Evolutionary conservation across 371 early-diverging fungal species (phyloP).

Genomic region (Apophysomyces variabilis): DNA sequence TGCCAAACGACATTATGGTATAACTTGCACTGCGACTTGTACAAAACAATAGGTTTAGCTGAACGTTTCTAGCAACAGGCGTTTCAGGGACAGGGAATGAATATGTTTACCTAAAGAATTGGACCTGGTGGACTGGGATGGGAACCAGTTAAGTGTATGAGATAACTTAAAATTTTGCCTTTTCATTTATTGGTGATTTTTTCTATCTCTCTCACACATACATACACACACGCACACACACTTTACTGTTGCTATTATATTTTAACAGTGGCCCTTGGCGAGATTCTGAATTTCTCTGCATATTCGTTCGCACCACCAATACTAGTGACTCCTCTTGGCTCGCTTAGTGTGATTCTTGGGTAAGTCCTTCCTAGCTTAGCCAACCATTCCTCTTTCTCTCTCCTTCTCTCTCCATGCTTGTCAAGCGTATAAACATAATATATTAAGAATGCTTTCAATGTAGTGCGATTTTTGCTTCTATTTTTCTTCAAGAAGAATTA

Average conservation of each 20-base stretch:
- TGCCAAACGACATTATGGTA: constrained; percentile 23
- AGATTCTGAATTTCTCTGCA: constrained; percentile 90
- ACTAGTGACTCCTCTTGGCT: constrained; percentile 90
- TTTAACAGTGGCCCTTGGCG: constrained; percentile 79
- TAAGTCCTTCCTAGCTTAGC: constrained; percentile 24
- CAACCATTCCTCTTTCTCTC: too few species aligned
- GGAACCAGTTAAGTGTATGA: constrained; percentile 64
- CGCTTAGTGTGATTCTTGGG: constrained; percentile 86
- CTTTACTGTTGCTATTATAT: background rate
- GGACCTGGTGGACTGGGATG: constrained; percentile 94
- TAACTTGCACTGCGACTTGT: constrained; percentile 16
- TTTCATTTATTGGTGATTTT: background rate
- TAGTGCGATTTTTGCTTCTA: constrained; percentile 43
- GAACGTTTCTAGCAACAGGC: constrained; percentile 17
- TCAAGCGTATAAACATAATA: too few species aligned
- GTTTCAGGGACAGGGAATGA: constrained; percentile 70
- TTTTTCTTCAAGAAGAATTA: constrained; percentile 76
- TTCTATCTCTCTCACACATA: too few species aligned
- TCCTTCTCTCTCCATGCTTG: too few species aligned
- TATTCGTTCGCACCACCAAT: constrained; percentile 94
- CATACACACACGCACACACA: too few species aligned
- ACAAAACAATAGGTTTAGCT: background rate
- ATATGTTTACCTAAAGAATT: constrained; percentile 78
- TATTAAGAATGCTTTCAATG: constrained; percentile 1
- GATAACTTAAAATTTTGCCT: background rate